Conservation (phyloP, 2,329 filamentous ascomycete species). For the Penicillium sp. region DNA sequence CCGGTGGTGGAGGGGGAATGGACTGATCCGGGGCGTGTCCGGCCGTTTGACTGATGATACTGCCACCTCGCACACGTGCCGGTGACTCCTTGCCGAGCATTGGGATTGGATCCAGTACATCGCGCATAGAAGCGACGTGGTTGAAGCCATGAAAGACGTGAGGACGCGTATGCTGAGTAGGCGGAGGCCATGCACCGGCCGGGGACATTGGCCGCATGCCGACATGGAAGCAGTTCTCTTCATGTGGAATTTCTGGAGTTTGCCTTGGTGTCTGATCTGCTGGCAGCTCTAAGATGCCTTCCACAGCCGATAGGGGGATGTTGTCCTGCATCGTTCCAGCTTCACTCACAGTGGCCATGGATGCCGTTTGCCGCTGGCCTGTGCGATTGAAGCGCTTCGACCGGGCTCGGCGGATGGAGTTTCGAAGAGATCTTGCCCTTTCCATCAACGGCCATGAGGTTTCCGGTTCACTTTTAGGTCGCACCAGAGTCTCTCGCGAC, state of each 20-base stretch:
- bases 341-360: conserved; percentile 30
- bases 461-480: conserved; percentile 17
- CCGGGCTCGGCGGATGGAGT: conserved; percentile 31
- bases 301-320: conserved; percentile 29
- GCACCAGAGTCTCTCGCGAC: conserved; percentile 28
- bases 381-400: conserved; percentile 29
- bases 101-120: conserved; percentile 19
- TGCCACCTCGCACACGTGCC: conserved; percentile 25
- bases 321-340: conserved; percentile 23
- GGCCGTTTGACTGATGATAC: conserved; percentile 30
- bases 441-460: conserved; percentile 20
- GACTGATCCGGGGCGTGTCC: conserved; percentile 32
- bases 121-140: conserved; percentile 12
- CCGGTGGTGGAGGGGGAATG: conserved; percentile 31
- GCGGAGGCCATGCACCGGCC: conserved; percentile 27
- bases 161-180: conserved; percentile 19
- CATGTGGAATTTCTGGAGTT: conserved; percentile 30
- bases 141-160: conserved; percentile 22
- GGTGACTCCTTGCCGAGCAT: conserved; percentile 21
- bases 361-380: conserved; percentile 24
- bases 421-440: conserved; percentile 27
- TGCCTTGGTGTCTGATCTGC: conserved; percentile 34
- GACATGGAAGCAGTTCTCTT: conserved; percentile 16
- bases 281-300: conserved; percentile 30
- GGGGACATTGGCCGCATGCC: conserved; percentile 26